phyloP scores from a whole-genome alignment of 2,329 filamentous ascomycete genomes.

The Sporothrix dimorphospora region DNA sequence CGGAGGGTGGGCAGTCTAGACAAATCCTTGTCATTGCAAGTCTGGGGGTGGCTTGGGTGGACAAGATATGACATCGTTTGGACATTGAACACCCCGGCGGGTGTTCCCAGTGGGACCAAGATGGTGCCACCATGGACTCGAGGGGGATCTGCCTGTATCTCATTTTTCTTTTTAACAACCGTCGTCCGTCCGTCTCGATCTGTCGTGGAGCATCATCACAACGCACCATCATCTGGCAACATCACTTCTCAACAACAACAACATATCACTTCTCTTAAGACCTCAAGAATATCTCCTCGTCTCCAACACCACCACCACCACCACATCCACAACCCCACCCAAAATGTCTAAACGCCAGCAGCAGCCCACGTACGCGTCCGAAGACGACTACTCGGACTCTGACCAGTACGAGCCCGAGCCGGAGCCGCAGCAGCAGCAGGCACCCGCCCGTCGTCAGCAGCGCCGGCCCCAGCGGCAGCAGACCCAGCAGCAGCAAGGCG shows the following conservation, averaged over 20 bases:
- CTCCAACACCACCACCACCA: not conserved
- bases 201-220: constrained; percentile 1
- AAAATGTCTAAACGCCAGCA: constrained; percentile 37
- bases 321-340: not conserved
- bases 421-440: constrained; percentile 32
- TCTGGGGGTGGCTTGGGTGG: no score
- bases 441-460: constrained; percentile 32
- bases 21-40: no score
- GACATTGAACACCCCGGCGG: not conserved
- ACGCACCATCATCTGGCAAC: no score
- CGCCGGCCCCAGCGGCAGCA: constrained; percentile 35
- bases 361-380: constrained; percentile 42
- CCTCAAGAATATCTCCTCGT: not conserved
- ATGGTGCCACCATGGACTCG: no score
- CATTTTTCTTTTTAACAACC: constrained; percentile 12
- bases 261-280: not conserved
- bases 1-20: no score
- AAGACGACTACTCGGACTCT: constrained; percentile 42
- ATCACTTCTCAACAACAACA: no score
- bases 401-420: constrained; percentile 35
- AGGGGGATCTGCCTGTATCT: not conserved
- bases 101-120: not conserved
- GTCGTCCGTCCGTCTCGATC: not conserved
- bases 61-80: no score
- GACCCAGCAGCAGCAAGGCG: constrained; percentile 39